phyloP scores from a whole-genome alignment of 1,139 yeast genomes.

The Entelexis sorbosivorans region DNA sequence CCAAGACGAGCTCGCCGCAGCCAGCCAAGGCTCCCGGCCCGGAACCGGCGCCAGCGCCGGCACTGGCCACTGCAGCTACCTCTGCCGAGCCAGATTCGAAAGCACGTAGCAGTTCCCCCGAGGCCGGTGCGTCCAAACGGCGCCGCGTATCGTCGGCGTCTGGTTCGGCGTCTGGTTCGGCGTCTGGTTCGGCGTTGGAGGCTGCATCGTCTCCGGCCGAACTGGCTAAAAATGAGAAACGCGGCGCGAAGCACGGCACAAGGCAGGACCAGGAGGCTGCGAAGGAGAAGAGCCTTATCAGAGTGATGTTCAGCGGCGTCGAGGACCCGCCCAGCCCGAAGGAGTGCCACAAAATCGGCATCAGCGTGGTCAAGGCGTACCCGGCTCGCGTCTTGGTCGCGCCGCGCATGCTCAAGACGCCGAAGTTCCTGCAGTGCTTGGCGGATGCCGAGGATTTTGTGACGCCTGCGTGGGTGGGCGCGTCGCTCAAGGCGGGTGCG shows the following conservation, averaged over 20 bases:
- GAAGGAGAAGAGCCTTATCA: not conserved
- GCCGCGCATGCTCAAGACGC: constrained; percentile 71
- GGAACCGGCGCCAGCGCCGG: not conserved
- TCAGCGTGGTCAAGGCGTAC: constrained; percentile 27
- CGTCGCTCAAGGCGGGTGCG: constrained; percentile 26
- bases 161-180: too few relatives aligned
- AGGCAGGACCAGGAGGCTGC: not conserved
- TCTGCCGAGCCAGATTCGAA: not conserved
- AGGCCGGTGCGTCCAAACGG: constrained; percentile 14
- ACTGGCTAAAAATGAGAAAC: too few relatives aligned
- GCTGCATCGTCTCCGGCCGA: too few relatives aligned
- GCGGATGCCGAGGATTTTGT: constrained; percentile 36
- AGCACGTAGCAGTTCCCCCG: not conserved
- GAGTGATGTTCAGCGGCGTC: constrained; percentile 22
- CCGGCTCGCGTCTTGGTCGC: constrained; percentile 40
- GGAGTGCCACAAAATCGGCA: constrained; percentile 26
- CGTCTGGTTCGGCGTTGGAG: too few relatives aligned
- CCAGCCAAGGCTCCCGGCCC: too few relatives aligned
- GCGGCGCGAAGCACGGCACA: not conserved
- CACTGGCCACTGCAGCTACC: too few relatives aligned
- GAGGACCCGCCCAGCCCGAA: constrained; percentile 23
- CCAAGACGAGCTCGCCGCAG: too few relatives aligned
- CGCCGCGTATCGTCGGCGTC: not conserved
- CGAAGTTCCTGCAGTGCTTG: constrained; percentile 55
- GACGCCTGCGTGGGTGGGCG: constrained; percentile 28